Conservation (phyloP, 2,329 filamentous ascomycete species). For the Ilyonectria destructans region DNA sequence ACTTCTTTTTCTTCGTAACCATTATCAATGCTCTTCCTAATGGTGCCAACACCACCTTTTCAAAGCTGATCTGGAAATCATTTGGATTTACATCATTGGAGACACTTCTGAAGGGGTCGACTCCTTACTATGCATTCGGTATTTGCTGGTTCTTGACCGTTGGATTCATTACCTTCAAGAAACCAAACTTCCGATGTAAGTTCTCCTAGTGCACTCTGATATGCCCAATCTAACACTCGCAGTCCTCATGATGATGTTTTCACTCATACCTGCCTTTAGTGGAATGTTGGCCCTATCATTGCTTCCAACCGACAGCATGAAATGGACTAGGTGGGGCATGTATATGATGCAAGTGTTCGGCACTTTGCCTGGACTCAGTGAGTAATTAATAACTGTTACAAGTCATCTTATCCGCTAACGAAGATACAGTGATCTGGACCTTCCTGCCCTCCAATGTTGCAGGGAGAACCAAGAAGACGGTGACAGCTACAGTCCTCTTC, state of each 20-base stretch:
- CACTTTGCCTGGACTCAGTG: slow-evolving; percentile 47
- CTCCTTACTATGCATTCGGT: slow-evolving; percentile 48
- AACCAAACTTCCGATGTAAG: slow-evolving; percentile 51
- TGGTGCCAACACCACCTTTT: slow-evolving; percentile 53
- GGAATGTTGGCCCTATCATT: slow-evolving; percentile 52
- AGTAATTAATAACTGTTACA: slow-evolving; percentile 4
- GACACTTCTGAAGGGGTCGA: slow-evolving; percentile 52
- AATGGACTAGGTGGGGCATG: slow-evolving; percentile 54
- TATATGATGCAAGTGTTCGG: slow-evolving; percentile 51
- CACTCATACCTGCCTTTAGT: slow-evolving; percentile 50
- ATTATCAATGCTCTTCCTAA: slow-evolving; percentile 54
- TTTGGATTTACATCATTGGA: slow-evolving; percentile 54
- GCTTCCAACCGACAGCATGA: slow-evolving; percentile 46
- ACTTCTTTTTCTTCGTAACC: slow-evolving; percentile 56
- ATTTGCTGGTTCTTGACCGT: slow-evolving; percentile 51
- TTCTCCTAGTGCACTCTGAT: neutral
- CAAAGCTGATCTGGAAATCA: slow-evolving; percentile 51
- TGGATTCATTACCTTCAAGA: slow-evolving; percentile 44
- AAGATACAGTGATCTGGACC: slow-evolving; percentile 51
- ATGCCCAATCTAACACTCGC: neutral
- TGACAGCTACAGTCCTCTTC: slow-evolving; percentile 45
- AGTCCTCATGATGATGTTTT: slow-evolving; percentile 51
- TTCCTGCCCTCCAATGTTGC: slow-evolving; percentile 59
- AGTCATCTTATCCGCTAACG: slow-evolving; percentile 1
- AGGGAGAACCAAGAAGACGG: slow-evolving; percentile 55